phyloP scores from a whole-genome alignment of 83 land plant genomes.

The Isoetes engelmannii region DNA sequence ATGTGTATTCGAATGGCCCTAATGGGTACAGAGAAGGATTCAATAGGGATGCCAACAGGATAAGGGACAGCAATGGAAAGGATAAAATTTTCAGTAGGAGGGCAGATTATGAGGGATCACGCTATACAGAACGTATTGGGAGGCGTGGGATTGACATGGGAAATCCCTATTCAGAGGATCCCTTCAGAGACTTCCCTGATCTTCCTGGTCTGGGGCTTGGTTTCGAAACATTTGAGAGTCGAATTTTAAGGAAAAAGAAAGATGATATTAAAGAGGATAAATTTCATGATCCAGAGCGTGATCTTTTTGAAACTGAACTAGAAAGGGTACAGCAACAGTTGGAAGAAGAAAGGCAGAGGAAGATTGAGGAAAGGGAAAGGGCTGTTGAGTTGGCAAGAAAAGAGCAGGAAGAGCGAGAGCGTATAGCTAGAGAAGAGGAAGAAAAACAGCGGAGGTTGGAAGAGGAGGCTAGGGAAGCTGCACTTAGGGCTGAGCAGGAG shows the following conservation, averaged over 20 bases:
- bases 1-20: too few relatives aligned
- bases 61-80: conserved; percentile 1
- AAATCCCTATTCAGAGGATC: conserved; percentile 1
- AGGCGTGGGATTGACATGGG: conserved; percentile 10
- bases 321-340: conserved; percentile 89
- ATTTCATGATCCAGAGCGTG: conserved; percentile 74
- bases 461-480: conserved; percentile 88
- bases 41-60: conserved; percentile 17
- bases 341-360: conserved; percentile 75
- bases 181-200: conserved; percentile 43
- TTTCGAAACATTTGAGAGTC: conserved; percentile 27
- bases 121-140: conserved; percentile 11
- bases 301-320: conserved; percentile 94
- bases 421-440: conserved; percentile 62
- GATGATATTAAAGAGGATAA: conserved; percentile 48
- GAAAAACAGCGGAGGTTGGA: conserved; percentile 57
- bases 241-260: conserved; percentile 50
- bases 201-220: conserved; percentile 31
- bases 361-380: conserved; percentile 73
- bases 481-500: conserved; percentile 77
- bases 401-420: conserved; percentile 82
- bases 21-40: conserved; percentile 6
- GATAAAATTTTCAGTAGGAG: conserved; percentile 5
- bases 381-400: conserved; percentile 72
- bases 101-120: not conserved